Percentiles rank a stretch among this genome's conserved stretches.
Evolutionary conservation across 2,329 filamentous ascomycete genomes (phyloP).

Genomic region (Colletotrichum orbiculare): DNA sequence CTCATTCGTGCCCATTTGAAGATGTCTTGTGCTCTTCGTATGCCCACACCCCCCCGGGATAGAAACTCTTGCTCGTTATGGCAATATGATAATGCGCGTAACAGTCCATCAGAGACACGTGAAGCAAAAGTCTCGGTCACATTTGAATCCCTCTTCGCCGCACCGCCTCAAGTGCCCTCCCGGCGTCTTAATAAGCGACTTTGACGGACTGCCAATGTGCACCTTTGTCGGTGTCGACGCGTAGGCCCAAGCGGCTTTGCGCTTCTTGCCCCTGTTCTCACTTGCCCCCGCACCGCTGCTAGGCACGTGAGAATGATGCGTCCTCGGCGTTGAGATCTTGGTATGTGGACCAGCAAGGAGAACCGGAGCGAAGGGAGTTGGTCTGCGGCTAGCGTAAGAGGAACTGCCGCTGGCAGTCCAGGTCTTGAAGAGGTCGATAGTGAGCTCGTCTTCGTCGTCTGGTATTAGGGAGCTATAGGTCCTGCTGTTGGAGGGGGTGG

Average conservation of each 20-base stretch:
- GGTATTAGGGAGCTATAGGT: conserved; percentile 57
- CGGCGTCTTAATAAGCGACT: conserved; percentile 55
- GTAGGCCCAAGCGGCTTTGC: conserved; percentile 30
- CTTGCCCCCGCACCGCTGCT: conserved; percentile 5
- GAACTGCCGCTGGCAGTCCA: conserved; percentile 29
- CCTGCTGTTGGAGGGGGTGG: conserved; percentile 43
- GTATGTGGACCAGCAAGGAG: conserved; percentile 14
- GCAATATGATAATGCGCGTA: no score
- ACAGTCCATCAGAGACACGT: conserved; percentile 55
- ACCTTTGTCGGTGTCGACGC: conserved; percentile 19
- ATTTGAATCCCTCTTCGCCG: conserved; percentile 66
- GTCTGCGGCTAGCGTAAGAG: not conserved
- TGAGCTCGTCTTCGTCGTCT: conserved; percentile 51
- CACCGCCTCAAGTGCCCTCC: conserved; percentile 63
- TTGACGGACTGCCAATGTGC: conserved; percentile 37
- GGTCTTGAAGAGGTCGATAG: conserved; percentile 45
- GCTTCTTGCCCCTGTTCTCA: conserved; percentile 7
- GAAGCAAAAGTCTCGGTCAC: conserved; percentile 70
- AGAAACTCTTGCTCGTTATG: no score
- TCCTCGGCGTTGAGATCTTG: conserved; percentile 29
- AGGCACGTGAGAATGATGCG: conserved; percentile 1
- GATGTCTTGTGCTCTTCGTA: not conserved
- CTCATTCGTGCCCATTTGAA: not conserved
- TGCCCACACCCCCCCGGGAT: no score
- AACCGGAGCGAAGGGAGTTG: conserved; percentile 15